Conservation (phyloP, 805 yeast species). For the Zygosaccharomyces pseudorouxii region DNA sequence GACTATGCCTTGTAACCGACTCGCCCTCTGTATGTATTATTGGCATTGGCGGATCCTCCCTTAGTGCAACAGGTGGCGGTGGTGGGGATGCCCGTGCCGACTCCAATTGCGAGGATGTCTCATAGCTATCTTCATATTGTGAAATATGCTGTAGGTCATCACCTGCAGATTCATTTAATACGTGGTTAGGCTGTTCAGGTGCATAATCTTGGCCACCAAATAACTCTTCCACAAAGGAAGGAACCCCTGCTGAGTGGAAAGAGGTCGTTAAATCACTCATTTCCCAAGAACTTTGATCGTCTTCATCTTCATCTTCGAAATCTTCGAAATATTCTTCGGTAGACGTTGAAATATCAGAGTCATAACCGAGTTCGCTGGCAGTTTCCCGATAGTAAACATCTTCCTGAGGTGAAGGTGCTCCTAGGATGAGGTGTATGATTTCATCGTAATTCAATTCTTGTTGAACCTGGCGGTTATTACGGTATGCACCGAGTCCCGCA, state of each 20-base stretch:
- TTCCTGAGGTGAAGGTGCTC: background rate
- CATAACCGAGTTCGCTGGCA: background rate
- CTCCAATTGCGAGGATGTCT: no score
- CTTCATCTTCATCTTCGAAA: slow-evolving; percentile 19
- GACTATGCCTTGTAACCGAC: background rate
- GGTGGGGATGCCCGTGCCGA: background rate
- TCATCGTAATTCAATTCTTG: background rate
- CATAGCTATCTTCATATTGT: background rate
- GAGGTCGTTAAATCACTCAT: background rate
- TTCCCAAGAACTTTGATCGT: background rate
- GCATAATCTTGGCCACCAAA: background rate
- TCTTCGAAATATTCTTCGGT: slow-evolving; percentile 21
- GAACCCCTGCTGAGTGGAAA: background rate
- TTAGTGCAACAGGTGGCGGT: background rate
- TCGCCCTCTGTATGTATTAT: no score
- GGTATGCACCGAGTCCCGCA: background rate
- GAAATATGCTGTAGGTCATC: background rate
- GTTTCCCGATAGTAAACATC: background rate
- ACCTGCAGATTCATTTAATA: background rate
- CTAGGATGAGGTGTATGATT: background rate
- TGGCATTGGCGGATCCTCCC: background rate
- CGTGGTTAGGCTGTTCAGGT: background rate
- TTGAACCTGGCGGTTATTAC: background rate
- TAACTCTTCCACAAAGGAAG: background rate
- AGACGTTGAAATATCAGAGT: background rate